Conservation (phyloP, 305 asterid genomes). For the Ilex paraguariensis region DNA sequence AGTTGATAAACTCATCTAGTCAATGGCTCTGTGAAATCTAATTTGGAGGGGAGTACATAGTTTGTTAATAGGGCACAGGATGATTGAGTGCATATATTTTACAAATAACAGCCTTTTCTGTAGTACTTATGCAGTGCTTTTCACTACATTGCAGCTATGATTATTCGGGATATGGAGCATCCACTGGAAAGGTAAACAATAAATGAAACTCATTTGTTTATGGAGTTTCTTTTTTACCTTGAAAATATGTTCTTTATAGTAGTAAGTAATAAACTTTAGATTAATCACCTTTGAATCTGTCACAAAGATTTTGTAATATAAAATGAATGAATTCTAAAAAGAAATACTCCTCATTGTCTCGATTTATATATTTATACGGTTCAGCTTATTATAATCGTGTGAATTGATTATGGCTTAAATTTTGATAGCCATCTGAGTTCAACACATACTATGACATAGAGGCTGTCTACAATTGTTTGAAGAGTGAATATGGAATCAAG, state of each 20-base stretch:
- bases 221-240: constrained; percentile 2
- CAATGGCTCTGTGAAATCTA: no score
- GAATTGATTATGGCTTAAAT: not conserved
- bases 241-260: not conserved
- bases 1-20: no score
- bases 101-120: no score
- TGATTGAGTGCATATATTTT: no score
- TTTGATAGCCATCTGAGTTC: constrained; percentile 81
- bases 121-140: not conserved
- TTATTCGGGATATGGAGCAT: constrained; percentile 96
- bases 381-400: no score
- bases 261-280: not conserved
- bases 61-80: no score
- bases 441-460: constrained; percentile 93
- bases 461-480: constrained; percentile 86
- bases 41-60: no score
- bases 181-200: constrained; percentile 89
- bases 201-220: not conserved
- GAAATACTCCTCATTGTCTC: no score
- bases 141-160: constrained; percentile 72
- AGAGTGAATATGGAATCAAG: constrained; percentile 69
- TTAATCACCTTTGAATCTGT: no score
- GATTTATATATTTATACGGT: no score
- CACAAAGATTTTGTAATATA: no score
- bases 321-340: no score